phyloP scores from a whole-genome alignment of 139 green algal species.

The Chlamydomonas urium region DNA sequence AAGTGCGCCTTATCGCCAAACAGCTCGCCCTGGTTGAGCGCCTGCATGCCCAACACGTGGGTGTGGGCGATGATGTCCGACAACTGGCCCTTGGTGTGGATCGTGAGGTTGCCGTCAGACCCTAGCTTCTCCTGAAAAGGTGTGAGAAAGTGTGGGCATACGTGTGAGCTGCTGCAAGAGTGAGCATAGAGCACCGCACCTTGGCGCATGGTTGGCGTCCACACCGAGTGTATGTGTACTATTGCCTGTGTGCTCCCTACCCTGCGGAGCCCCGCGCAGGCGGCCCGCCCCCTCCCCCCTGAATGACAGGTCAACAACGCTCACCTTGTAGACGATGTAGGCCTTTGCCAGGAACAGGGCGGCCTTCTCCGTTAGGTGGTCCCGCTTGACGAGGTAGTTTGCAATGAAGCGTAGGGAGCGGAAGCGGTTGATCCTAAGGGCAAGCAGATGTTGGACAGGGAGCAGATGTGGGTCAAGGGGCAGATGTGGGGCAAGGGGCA shows the following conservation, averaged over 20 bases:
- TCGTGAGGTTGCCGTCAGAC: background rate
- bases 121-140: background rate
- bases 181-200: background rate
- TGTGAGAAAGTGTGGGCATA: background rate
- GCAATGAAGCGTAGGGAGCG: slow-evolving; percentile 5
- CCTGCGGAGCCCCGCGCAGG: too few species aligned
- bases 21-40: background rate
- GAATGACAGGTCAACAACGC: background rate
- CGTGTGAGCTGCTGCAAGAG: background rate
- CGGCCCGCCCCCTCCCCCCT: too few species aligned
- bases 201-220: background rate
- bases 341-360: slow-evolving; percentile 27
- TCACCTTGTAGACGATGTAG: slow-evolving; percentile 19
- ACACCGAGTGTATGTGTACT: background rate
- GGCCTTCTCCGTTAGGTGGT: slow-evolving; percentile 24
- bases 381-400: slow-evolving; percentile 5
- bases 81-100: background rate
- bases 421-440: background rate
- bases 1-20: background rate
- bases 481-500: too few species aligned
- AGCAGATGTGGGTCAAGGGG: too few species aligned
- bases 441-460: too few species aligned
- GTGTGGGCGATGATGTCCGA: background rate
- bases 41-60: background rate
- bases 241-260: background rate